phyloP scores from a whole-genome alignment of 2,329 filamentous ascomycete species.

The Chlorencoelia australis region DNA sequence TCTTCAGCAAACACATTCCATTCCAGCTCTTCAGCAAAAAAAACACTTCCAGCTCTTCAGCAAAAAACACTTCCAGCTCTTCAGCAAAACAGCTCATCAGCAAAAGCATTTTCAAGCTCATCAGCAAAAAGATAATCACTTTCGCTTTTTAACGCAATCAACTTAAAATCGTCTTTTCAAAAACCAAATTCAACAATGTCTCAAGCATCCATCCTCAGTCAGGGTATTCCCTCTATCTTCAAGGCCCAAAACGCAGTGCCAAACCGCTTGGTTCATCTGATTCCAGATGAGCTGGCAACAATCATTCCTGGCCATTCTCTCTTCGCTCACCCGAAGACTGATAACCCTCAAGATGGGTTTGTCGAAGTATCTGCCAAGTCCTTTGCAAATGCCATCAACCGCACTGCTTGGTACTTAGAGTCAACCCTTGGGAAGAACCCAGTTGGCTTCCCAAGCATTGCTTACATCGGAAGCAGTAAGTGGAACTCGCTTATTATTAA shows the following conservation, averaged over 20 bases:
- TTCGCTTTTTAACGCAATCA: slow-evolving; percentile 1
- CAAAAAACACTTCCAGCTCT: background rate
- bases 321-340: slow-evolving; percentile 15
- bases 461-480: slow-evolving; percentile 8
- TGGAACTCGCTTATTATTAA: background rate
- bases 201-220: slow-evolving; percentile 7
- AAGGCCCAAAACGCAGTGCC: slow-evolving; percentile 3
- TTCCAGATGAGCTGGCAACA: slow-evolving; percentile 15
- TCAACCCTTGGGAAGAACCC: slow-evolving; percentile 8
- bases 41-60: slow-evolving; percentile 2
- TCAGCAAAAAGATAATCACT: background rate
- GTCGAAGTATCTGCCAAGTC: slow-evolving; percentile 12
- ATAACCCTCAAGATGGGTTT: slow-evolving; percentile 14
- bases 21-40: background rate
- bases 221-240: slow-evolving; percentile 6
- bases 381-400: slow-evolving; percentile 17
- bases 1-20: slow-evolving; percentile 1
- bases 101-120: slow-evolving; percentile 3
- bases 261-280: slow-evolving; percentile 13
- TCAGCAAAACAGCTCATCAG: slow-evolving; percentile 1
- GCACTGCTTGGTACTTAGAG: slow-evolving; percentile 15
- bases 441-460: slow-evolving; percentile 7
- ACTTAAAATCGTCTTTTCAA: background rate
- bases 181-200: slow-evolving; percentile 8
- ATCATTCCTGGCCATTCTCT: slow-evolving; percentile 13